Percentiles rank a stretch among this genome's conserved stretches.
These are phyloP conservation scores for Porcisia hertigi DNA, from an alignment of 208 protist genomes.

Conservation along the genomic window DNA sequence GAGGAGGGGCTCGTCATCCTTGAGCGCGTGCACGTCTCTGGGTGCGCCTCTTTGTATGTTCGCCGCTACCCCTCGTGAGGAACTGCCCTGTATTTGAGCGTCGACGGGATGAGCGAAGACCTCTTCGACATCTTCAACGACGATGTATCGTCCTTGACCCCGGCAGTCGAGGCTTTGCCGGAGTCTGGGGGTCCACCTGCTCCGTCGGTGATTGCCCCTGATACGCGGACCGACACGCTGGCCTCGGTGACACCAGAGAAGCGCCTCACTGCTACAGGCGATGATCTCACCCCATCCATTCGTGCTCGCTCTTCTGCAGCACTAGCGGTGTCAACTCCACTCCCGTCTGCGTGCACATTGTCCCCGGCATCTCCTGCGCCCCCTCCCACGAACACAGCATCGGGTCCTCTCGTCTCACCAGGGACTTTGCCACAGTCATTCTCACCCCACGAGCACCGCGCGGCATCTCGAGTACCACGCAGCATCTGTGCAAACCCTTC, in stretches of 20 bases:
- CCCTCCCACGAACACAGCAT: not conserved
- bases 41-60: not conserved
- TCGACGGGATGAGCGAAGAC: constrained; percentile 46
- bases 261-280: not conserved
- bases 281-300: not conserved
- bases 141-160: not conserved
- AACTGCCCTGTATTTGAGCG: not conserved
- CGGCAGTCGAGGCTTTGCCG: not conserved
- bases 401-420: not conserved
- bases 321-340: no score
- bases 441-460: not conserved
- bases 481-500: not conserved
- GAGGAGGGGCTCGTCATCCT: not conserved
- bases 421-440: not conserved
- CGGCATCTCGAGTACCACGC: not conserved
- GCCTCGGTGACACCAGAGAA: not conserved
- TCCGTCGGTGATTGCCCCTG: not conserved
- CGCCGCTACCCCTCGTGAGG: not conserved
- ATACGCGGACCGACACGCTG: no score
- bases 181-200: not conserved
- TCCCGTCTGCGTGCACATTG: not conserved
- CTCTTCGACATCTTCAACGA: constrained; percentile 56
- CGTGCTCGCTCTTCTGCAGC: not conserved
- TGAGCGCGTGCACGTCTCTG: not conserved
- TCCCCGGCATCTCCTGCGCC: not conserved